phyloP scores from a whole-genome alignment of 192 early-diverging fungal genomes.

The Spinellus fusiger region DNA sequence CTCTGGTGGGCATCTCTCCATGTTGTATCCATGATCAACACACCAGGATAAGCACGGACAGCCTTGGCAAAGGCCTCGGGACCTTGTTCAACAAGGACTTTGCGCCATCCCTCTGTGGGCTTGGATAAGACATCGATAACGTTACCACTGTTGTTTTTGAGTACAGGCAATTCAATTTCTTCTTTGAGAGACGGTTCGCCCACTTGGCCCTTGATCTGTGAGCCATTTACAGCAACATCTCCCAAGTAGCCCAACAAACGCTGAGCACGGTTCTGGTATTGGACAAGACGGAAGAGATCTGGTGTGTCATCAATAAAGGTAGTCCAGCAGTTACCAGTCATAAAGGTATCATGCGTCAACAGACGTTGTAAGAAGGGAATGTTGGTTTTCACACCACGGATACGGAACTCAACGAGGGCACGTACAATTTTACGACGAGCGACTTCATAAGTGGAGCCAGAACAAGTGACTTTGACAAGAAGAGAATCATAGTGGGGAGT shows the following conservation, averaged over 20 bases:
- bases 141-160: slow-evolving; percentile 43
- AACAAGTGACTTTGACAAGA: slow-evolving; percentile 85
- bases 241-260: slow-evolving; percentile 86
- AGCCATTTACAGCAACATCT: slow-evolving; percentile 90
- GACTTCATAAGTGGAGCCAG: slow-evolving; percentile 83
- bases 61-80: slow-evolving; percentile 90
- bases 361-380: slow-evolving; percentile 89
- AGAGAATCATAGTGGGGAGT: slow-evolving; percentile 95
- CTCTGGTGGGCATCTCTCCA: slow-evolving; percentile 97
- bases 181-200: slow-evolving; percentile 64
- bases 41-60: slow-evolving; percentile 78
- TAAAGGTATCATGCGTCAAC: slow-evolving; percentile 77
- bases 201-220: slow-evolving; percentile 84
- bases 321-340: slow-evolving; percentile 85
- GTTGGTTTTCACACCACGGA: slow-evolving; percentile 96
- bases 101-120: slow-evolving; percentile 80
- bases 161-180: slow-evolving; percentile 58
- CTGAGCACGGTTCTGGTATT: slow-evolving; percentile 77
- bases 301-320: slow-evolving; percentile 98
- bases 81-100: slow-evolving; percentile 78
- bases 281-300: slow-evolving; percentile 77
- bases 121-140: slow-evolving; percentile 50
- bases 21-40: slow-evolving; percentile 94
- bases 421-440: slow-evolving; percentile 85
- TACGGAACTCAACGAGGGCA: slow-evolving; percentile 89